Base-by-base conservation (phyloP, 805 yeast species). In the Yamadazyma philogaea region DNA sequence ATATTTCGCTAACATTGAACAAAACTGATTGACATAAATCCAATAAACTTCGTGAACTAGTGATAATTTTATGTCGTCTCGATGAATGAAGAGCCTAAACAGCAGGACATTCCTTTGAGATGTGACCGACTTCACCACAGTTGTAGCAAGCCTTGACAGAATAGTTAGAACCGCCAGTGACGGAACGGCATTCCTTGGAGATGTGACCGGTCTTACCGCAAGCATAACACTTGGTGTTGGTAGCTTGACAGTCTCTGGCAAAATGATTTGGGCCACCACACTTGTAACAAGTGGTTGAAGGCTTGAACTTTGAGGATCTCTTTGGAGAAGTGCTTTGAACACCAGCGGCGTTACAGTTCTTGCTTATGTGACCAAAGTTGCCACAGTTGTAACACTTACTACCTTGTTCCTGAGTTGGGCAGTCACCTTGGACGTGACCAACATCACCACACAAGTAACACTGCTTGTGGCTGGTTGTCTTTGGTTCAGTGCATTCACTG, bases 221-320 rank as follows among this genome's bases (percentile, higher is more conserved):
- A 49, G 90, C 85, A 77, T 87, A 90, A 70, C 97, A 89, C 70
- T 87, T 87, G 61, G 81, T 76, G 42, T 56, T 56, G 44, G 80
- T 77, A 54, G 81, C 82, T 64, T 81, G 84, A 70, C 96, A 87
- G 66, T 87, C 95, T 72, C 87, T 84, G 52, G 96, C 95, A 70
- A 82, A 84, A 67, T 88, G 96, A 80, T 87, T 87, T 61, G 93
- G 89, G 51, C 91, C 93, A 60, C 95, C 95, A 65, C 95, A 87
- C 70, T 83, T 87, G 82, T 84, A 85, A 70, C 96, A 87, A 45
- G 87, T 78, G 48, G 83, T 70, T 26, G 44, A 43, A 12, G 40
- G 19, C 14, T 43, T 38, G 15, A 27, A 26, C 33, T 30, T 46
- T 15, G 43, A 11, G 47, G 69, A 67, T 50, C 69, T 58, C 45